These are phyloP conservation scores for Coriolopsis trogii DNA, from an alignment of 1,284 basidiomycete genomes.

Conservation along the genomic window DNA sequence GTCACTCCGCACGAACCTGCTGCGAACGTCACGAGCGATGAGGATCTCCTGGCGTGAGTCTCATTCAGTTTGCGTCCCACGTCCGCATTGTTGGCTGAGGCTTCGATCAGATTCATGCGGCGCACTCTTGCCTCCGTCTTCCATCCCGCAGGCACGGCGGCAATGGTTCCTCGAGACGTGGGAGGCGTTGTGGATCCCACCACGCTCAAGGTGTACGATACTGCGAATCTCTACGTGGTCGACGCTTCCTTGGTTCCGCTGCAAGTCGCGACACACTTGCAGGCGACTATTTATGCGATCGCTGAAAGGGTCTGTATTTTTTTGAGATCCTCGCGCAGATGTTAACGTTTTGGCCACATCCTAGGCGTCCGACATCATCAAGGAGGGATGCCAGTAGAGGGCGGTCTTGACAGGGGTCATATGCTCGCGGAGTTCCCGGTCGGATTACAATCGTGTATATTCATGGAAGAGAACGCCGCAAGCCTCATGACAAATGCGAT, in stretches of 20 bases:
- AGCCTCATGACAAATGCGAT: too few species aligned
- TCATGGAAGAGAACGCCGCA: too few species aligned
- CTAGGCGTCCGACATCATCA: neutral
- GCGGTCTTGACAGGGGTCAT: too few species aligned
- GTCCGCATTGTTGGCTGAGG: neutral
- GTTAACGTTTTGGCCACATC: neutral
- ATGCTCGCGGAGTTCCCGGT: too few species aligned
- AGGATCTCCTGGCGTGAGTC: too few species aligned
- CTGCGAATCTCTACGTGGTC: constrained; percentile 53
- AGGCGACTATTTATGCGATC: constrained; percentile 19
- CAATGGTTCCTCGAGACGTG: constrained; percentile 4
- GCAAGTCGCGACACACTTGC: constrained; percentile 43
- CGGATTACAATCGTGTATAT: too few species aligned
- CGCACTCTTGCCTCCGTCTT: neutral
- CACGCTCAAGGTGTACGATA: constrained; percentile 60
- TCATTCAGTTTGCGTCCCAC: neutral
- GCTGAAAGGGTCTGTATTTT: constrained; percentile 17
- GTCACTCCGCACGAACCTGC: too few species aligned
- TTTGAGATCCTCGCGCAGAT: too few species aligned
- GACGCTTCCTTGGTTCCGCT: constrained; percentile 56
- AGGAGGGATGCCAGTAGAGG: too few species aligned
- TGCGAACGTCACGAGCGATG: too few species aligned
- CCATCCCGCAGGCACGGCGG: constrained; percentile 9
- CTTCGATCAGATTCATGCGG: neutral
- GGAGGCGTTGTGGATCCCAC: constrained; percentile 58